phyloP scores from a whole-genome alignment of 345 rosid species.

The Hibiscus mutabilis region DNA sequence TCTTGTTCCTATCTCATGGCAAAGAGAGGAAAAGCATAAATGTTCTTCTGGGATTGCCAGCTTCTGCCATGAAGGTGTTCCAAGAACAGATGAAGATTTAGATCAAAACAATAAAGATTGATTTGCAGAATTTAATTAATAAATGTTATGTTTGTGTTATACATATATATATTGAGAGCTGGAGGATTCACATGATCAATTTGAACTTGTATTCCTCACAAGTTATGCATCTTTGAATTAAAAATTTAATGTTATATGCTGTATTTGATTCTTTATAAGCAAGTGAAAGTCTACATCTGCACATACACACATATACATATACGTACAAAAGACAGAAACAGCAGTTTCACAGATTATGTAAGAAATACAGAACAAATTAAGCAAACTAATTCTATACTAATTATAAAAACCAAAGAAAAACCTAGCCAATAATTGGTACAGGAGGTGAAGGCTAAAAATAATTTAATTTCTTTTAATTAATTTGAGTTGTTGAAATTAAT shows the following conservation, averaged over 20 bases:
- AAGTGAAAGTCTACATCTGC: neutral
- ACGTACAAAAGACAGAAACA: neutral
- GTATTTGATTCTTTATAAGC: slow-evolving; percentile 1
- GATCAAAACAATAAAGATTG: neutral
- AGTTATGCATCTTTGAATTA: slow-evolving; percentile 1
- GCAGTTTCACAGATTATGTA: neutral
- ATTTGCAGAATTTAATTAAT: neutral
- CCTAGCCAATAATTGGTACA: too few relatives aligned
- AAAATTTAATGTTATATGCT: neutral
- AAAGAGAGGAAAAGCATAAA: slow-evolving; percentile 71
- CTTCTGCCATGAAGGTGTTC: slow-evolving; percentile 66
- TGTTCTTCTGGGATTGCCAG: slow-evolving; percentile 83
- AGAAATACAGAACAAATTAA: neutral
- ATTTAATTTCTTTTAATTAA: too few relatives aligned
- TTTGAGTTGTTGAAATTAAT: too few relatives aligned
- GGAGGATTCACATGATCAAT: neutral
- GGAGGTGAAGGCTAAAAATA: too few relatives aligned
- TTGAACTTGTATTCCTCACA: neutral
- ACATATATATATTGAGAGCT: neutral
- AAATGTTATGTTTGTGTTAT: neutral
- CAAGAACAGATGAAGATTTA: slow-evolving; percentile 35
- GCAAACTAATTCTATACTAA: neutral
- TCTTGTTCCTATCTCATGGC: slow-evolving; percentile 76
- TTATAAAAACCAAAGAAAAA: too few relatives aligned
- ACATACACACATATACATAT: neutral